Base-by-base conservation (phyloP, 2,329 filamentous ascomycete genomes). In the Emmonsia crescens region DNA sequence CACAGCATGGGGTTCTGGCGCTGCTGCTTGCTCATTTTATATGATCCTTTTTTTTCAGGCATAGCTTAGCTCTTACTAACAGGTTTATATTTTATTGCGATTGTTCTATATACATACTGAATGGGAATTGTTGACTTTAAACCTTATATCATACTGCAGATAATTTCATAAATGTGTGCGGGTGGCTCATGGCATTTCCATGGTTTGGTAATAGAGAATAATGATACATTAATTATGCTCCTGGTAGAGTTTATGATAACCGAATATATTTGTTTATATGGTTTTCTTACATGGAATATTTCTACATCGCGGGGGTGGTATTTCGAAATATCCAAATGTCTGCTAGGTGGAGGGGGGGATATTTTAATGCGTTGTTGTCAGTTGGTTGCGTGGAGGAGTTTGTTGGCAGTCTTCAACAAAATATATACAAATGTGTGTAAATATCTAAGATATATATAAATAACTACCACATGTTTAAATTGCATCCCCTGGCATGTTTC, bases 1-100 rank as follows among this genome's bases (percentile, higher is more conserved):
- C 72, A 76, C 72, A 76, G 74, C 74, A 71, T 70, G 74, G 74
- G 71, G 74, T 76, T 75, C 68, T 66, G 74, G 74, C 74, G 74
- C 70, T 72, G 68, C 63, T 51, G 9, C 14, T 59, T 36, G 2
- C 19, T 3, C 29, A 55, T 1, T 51, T 29, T 51, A 29, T 51
- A 27, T 29, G n/a, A n/a, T n/a, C 12, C n/a, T 48, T 21, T 27
- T 29, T 14, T 49, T 14, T 19, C 24, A 31, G 14, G 5, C 48
- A 51, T 51, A 31, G 29, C 48, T 31, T 51, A 51, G 27, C 48
- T 31, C 48, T 19, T 51, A 16, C 48, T 51, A 51, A 31, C 19
- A 12, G 1, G 24, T 31, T 9, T 31, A 19, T 29, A 29, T 51
- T 31, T 19, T 14, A 6, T 6, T 12, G 8, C 12, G 9, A 2